Evolutionary conservation across 176 grass and related monocot species (phyloP), one percentile per base, ranked within the genome.

Genomic region (Eleusine indica): DNA sequence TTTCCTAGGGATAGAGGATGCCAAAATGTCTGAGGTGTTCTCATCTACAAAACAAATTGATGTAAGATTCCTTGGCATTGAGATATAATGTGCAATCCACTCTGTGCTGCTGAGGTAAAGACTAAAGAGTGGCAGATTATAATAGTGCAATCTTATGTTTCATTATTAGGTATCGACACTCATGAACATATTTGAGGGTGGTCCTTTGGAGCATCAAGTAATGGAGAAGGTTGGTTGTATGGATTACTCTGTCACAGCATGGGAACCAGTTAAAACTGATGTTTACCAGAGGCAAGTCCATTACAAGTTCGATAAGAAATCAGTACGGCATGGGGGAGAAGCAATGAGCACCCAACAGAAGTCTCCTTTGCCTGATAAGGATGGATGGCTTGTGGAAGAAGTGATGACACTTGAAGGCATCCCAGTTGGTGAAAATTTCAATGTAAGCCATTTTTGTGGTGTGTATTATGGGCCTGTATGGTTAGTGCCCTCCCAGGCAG

Each of bases 191-290:
- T 98, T 93, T 83, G 93, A 93, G 77, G 96, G 93, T 80, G 87
- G 89, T 86, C 46, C 82, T 77, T 70, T 92, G 91, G 96, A 98
- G 71, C 57, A 0, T 73, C 90, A 32, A 30, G 76, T 92, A 70
- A 95, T 98, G 96, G 96, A 98, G 76, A 94, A 92, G 70, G 87
- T 95, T 77, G 96, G 93, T 11, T 98, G 91, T 53, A 44, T 87
- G 7, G 91, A 98, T 6, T 98, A 98, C 91, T 92, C 91, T 63
- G 76, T 90, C 7, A 85, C 93, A 52, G 47, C 87, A 85, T 98
- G 96, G 96, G 93, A 95, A 69, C 54, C 85, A 13, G 91, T 98
- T 25, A 91, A 89, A 73, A 53, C 75, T 9, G 89, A 98, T 83
- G 71, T 70, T 66, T 92, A 92, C 70, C 93, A 98, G 61, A 89